A percentile compares a stretch with the other conserved stretches of the same genome.
These are phyloP conservation scores for Lagerstroemia fauriei DNA, from an alignment of 441 rosid species.

Conservation along the genomic window DNA sequence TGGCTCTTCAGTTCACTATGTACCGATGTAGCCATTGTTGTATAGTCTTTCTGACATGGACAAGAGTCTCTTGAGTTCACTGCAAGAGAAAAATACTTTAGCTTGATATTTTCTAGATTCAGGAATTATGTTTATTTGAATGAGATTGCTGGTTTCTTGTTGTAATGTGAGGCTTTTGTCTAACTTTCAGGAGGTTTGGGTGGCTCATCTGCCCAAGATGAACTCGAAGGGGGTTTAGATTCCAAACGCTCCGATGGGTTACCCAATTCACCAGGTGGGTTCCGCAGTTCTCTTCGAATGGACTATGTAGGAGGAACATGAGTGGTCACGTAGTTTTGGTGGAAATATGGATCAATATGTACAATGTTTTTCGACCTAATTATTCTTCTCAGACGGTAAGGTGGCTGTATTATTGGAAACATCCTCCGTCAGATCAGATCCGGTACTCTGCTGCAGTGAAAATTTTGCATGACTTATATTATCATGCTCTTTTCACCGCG, in stretches of 20 bases:
- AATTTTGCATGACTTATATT: slow-evolving; percentile 58
- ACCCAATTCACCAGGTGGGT: slow-evolving; percentile 99
- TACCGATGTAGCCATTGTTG: not conserved
- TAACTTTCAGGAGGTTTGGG: slow-evolving; percentile 75
- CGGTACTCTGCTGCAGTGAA: slow-evolving; percentile 63
- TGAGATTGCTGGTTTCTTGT: not conserved
- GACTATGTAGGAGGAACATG: slow-evolving; percentile 77
- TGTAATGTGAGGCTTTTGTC: slow-evolving; percentile 2
- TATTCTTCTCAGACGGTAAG: slow-evolving; percentile 66
- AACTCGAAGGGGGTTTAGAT: slow-evolving; percentile 54
- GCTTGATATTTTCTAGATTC: not conserved
- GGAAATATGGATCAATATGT: slow-evolving; percentile 51
- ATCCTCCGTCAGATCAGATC: slow-evolving; percentile 61
- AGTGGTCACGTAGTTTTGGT: slow-evolving; percentile 61
- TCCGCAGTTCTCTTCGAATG: slow-evolving; percentile 87
- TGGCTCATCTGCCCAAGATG: slow-evolving; percentile 72
- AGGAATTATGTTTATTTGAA: not conserved
- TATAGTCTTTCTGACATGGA: not conserved
- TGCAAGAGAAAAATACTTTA: not conserved
- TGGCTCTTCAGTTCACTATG: not conserved
- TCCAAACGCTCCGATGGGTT: slow-evolving; percentile 61
- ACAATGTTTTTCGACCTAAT: slow-evolving; percentile 61
- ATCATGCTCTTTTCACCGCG: slow-evolving; percentile 61
- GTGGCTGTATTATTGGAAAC: slow-evolving; percentile 72
- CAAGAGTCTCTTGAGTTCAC: not conserved